These are phyloP conservation scores for Trichophyton rubrum DNA, from an alignment of 2,329 filamentous ascomycete genomes.

Conservation along the genomic window DNA sequence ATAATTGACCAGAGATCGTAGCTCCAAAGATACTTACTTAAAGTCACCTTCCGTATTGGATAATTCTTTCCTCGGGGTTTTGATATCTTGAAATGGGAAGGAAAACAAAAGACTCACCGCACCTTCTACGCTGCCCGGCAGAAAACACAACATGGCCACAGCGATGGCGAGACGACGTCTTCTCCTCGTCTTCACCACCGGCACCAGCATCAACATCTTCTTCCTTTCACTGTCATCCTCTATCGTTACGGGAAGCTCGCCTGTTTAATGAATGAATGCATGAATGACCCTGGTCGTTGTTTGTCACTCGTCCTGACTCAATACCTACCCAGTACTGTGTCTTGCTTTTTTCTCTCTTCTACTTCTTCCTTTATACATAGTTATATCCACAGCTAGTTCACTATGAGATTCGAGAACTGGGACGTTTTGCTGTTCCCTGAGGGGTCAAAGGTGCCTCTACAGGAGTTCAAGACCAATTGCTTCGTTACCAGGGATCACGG, in stretches of 20 bases:
- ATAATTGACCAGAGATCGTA: too few species aligned
- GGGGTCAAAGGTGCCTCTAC: constrained; percentile 55
- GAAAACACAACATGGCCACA: background rate
- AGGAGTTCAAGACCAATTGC: constrained; percentile 72
- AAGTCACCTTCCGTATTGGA: background rate
- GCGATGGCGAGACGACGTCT: background rate
- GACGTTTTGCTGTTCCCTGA: constrained; percentile 69
- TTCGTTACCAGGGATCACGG: constrained; percentile 48
- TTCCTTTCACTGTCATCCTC: background rate
- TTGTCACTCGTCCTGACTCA: background rate
- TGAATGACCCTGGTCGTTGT: background rate
- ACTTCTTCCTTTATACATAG: background rate
- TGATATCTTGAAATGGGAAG: background rate
- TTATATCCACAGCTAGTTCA: background rate
- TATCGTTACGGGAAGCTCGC: background rate
- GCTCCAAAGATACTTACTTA: too few species aligned
- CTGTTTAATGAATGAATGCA: background rate
- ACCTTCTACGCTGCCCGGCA: background rate
- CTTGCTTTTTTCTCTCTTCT: constrained; percentile 15
- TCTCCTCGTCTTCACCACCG: background rate
- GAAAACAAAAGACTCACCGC: background rate
- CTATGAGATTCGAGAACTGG: constrained; percentile 78
- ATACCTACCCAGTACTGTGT: too few species aligned
- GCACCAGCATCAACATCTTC: background rate
- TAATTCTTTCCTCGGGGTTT: background rate